phyloP scores from a whole-genome alignment of 176 grass and related monocot genomes.

The Triticum turgidum region DNA sequence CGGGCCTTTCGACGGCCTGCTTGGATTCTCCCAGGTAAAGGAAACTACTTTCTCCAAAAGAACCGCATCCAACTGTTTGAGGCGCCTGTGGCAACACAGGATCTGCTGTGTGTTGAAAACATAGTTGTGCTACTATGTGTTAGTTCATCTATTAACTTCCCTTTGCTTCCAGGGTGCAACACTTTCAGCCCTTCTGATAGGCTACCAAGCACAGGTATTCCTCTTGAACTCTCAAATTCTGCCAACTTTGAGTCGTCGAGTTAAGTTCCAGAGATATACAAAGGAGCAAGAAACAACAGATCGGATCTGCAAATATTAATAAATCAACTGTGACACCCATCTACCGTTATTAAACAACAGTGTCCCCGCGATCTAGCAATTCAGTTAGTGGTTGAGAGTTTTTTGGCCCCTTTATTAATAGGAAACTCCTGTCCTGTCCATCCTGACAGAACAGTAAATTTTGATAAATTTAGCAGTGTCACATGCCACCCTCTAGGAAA shows the following conservation, averaged over 20 bases:
- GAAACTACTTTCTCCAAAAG: neutral
- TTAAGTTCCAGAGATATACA: neutral
- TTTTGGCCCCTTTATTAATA: neutral
- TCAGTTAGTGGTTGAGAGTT: neutral
- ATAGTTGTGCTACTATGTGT: neutral
- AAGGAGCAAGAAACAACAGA: neutral
- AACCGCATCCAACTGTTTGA: neutral
- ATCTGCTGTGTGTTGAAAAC: neutral
- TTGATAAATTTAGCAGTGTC: neutral
- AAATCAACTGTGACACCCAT: neutral
- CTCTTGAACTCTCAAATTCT: neutral
- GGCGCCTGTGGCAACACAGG: neutral
- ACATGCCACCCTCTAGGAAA: neutral
- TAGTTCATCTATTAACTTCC: conserved; percentile 6
- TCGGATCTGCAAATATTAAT: neutral
- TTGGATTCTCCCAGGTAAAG: conserved; percentile 93
- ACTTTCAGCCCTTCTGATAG: conserved; percentile 69
- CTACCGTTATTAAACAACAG: neutral
- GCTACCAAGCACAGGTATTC: conserved; percentile 76
- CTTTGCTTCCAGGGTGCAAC: conserved; percentile 60
- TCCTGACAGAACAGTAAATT: neutral
- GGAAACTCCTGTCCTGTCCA: neutral
- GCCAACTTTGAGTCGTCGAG: neutral
- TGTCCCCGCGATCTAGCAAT: neutral
- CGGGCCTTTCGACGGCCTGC: conserved; percentile 74